Evolutionary conservation across 345 rosid genomes (phyloP), one percentile per base, ranked within the genome.

Genomic region (Salix arbutifolia): DNA sequence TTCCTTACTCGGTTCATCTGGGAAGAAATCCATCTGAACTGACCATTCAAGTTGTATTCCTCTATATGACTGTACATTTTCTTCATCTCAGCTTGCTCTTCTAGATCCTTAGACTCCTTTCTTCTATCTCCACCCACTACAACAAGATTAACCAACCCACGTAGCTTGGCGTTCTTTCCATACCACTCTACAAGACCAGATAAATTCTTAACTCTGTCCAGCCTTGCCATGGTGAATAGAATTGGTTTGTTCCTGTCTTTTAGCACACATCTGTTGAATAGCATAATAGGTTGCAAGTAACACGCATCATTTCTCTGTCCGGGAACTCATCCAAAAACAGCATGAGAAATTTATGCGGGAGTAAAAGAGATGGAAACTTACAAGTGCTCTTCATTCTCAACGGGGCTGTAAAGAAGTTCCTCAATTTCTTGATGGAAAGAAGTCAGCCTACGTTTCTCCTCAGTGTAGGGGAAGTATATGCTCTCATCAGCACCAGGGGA

Each of bases 31-130:
- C 98, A 94, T 61, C 97, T 62, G 80, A 94, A 92, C 65, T 94
- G 97, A 0, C 95, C 96, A 13, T 92, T 87, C 74, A 94, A 76
- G 19, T 92, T 86, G 86, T 94, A 90, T 73, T 80, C 42, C 12
- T 94, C 91, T 3, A 94, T 91, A 33, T 81, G 89, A 38, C 76
- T 81, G 23, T 87, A 79, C 92, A 94, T 92, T 82, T 87, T 94
- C 86, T 92, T 90, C 97, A 94, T 94, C 84, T 94, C 97, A 0
- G 97, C 89, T 68, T 92, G 91, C 86, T 94, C 98, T 85, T 94
- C 97, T 69, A 88, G 78, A 81, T 94, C 98, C 67, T 94, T 89
- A 1, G 98, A 92, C 44, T 94, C 94, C 88, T 92, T 94, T 76
- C 97, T 87, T 85, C 96, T 84, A 77, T 92, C 97, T 31, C 97